Base-by-base conservation (phyloP, 2,329 filamentous ascomycete species). In the Alternaria postmessia region DNA sequence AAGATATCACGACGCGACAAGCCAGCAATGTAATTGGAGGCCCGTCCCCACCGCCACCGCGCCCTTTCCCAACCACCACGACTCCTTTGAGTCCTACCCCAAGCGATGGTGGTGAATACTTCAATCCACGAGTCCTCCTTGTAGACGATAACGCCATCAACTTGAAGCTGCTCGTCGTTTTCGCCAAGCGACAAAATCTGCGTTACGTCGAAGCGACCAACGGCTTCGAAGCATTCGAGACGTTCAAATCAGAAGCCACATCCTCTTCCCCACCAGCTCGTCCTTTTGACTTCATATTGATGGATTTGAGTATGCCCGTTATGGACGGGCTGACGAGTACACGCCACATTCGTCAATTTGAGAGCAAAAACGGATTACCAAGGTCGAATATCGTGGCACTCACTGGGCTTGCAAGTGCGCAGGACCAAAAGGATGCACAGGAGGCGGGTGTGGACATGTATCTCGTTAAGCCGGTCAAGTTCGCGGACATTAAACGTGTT, bases 311-410 rank as follows among this genome's bases (percentile, higher is more conserved):
- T 11, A 78, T 78, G 75, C 75, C 75, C 1, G 66, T 75, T 16
- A 77, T 78, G 75, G 73, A 75, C 48, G 80, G 80, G 0, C 62
- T 80, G n/a, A 72, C 78, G n/a, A 75, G 77, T 9, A 77, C 74
- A 30, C 53, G 72, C 11, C 54, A 58, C 14, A 78, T 78, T 30
- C 55, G 75, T 4, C 59, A 67, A 16, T 73, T 70, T 20, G 75
- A 77, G 56, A 56, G 51, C 16, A 72, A 75, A 34, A 61, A 65
- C 38, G 60, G 63, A 0, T 32, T 75, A 7, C 59, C 59, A 7
- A 59, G 63, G 8, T 64, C 65, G 22, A 64, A 67, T 3, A 76
- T 77, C 43, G 75, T 80, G 38, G 78, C 78, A 3, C 62, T 79
- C 14, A 80, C 78, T 2, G 78, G 78, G 2, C 61, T 79, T 22